Evolutionary conservation across 2,329 filamentous ascomycete genomes (phyloP), one percentile per base, ranked within the genome.

Genomic region (Neopestalotiopsis clavispora): DNA sequence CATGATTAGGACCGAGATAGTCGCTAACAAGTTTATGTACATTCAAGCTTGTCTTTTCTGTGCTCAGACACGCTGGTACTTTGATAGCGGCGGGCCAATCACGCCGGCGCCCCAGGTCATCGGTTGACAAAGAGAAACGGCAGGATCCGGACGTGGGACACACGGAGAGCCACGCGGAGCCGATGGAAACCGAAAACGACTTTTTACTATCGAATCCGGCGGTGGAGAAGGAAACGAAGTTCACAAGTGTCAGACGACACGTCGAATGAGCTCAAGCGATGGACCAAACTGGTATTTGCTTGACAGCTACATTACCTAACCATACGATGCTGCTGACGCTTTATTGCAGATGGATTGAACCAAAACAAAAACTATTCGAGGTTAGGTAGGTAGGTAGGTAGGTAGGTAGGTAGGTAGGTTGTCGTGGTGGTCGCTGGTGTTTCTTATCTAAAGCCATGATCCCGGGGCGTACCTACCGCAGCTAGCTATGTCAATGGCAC

Each of bases 111-210:
- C 32, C 32, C 28, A 32, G 49, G 28, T 66, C 49, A 56, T 56
- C 32, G 23, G 63, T 52, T 66, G 63, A 66, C 63, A 66, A 56
- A 66, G 63, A 66, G 63, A 66, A 66, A 66, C 49, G 49, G 63
- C 23, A 58, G 42, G 63, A 56, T 28, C 28, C 42, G 49, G 45
- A 34, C 45, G 17, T 56, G 42, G 42, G 49, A 56, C 13, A 52
- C 45, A 52, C 45, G 45, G 45, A 52, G 45, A 12, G 45, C 63
- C 23, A 40, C 14, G 63, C 49, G 63, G 63, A 23, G 63, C 63
- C 63, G 63, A 66, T 57, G 63, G 63, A 66, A 66, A 58, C 63
- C 63, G 63, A 66, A 66, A 38, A 23, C 23, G 23, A 28, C 23
- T 28, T 28, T 28, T 28, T 28, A 28, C 23, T 28, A 28, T 28